A percentile compares a stretch with the other conserved stretches of the same genome.
phyloP scores from a whole-genome alignment of 1,284 basidiomycete genomes.

The Sphagnurus paluster region DNA sequence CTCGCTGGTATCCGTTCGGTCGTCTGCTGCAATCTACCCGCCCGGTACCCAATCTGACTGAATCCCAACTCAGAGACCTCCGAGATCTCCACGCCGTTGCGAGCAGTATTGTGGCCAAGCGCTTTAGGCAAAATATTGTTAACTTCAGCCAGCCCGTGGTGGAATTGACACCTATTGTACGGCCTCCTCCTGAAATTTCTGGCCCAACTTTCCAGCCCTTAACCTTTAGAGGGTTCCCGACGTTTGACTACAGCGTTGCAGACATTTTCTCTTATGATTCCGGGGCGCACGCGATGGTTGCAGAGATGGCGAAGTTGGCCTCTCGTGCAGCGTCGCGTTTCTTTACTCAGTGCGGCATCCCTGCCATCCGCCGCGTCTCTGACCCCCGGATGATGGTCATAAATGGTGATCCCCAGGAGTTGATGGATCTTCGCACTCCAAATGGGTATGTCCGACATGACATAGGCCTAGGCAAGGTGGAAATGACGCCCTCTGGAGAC shows the following conservation, averaged over 20 bases:
- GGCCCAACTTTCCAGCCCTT: constrained; percentile 34
- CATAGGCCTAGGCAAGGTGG: constrained; percentile 30
- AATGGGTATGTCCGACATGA: constrained; percentile 43
- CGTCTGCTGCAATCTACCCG: constrained; percentile 5
- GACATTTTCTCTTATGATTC: constrained; percentile 24
- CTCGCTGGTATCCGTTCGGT: constrained; percentile 48
- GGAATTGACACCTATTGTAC: constrained; percentile 19
- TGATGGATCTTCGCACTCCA: constrained; percentile 42
- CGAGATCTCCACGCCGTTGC: constrained; percentile 37
- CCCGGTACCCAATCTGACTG: constrained; percentile 8
- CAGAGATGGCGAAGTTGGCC: constrained; percentile 86
- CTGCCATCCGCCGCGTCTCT: constrained; percentile 65
- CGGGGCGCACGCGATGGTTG: constrained; percentile 60
- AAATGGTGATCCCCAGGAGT: constrained; percentile 34
- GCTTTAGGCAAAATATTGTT: constrained; percentile 26
- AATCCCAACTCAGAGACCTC: constrained; percentile 37
- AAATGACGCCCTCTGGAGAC: constrained; percentile 36
- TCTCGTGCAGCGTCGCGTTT: constrained; percentile 78
- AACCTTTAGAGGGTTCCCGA: constrained; percentile 60
- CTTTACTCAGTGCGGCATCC: constrained; percentile 60
- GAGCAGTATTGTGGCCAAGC: constrained; percentile 23
- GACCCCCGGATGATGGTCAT: constrained; percentile 34
- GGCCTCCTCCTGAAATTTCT: constrained; percentile 25
- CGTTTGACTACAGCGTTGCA: constrained; percentile 46
- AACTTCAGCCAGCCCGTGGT: constrained; percentile 7